Percentiles rank a stretch among this genome's conserved stretches.
Evolutionary conservation across 1,284 basidiomycete species (phyloP).

Genomic region (Tausonia pullulans): DNA sequence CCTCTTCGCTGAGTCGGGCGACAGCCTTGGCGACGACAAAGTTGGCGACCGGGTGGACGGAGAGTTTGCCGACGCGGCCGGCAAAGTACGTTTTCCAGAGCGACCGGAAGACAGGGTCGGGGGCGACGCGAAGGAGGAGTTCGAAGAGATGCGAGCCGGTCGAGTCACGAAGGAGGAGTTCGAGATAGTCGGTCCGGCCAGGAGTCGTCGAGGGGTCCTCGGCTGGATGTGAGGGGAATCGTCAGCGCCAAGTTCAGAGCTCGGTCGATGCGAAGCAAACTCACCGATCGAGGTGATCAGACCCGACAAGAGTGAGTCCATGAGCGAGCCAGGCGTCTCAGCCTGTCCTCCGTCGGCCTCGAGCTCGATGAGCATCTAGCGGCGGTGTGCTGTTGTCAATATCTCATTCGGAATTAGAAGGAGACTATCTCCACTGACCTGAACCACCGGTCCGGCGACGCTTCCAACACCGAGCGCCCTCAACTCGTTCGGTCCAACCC

Average conservation of each 20-base stretch:
- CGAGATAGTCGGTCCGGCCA: slow-evolving; percentile 46
- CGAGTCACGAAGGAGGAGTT: slow-evolving; percentile 65
- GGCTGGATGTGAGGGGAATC: background rate
- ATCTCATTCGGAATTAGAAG: background rate
- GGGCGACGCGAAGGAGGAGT: slow-evolving; percentile 53
- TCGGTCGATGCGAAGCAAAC: slow-evolving; percentile 23
- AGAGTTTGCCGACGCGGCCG: slow-evolving; percentile 55
- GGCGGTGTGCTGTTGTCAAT: background rate
- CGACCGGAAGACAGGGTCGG: slow-evolving; percentile 48
- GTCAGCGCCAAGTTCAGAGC: background rate
- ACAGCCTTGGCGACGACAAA: slow-evolving; percentile 75
- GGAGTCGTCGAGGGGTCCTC: slow-evolving; percentile 19
- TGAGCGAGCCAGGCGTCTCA: slow-evolving; percentile 54
- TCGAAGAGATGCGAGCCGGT: slow-evolving; percentile 82
- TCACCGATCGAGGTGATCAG: slow-evolving; percentile 55
- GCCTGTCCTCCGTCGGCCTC: slow-evolving; percentile 56
- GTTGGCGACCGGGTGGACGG: slow-evolving; percentile 77
- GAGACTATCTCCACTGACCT: slow-evolving; percentile 40
- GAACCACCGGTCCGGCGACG: slow-evolving; percentile 67
- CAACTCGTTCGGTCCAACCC: slow-evolving; percentile 59
- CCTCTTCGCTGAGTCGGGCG: slow-evolving; percentile 44
- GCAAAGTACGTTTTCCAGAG: slow-evolving; percentile 70
- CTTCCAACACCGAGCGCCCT: slow-evolving; percentile 68
- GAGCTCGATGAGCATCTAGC: slow-evolving; percentile 62
- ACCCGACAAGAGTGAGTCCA: slow-evolving; percentile 73